Evolutionary conservation across 768 basidiomycete species (phyloP), one percentile per base, ranked within the genome.

Genomic region (Omphalotus guepiniiformis): DNA sequence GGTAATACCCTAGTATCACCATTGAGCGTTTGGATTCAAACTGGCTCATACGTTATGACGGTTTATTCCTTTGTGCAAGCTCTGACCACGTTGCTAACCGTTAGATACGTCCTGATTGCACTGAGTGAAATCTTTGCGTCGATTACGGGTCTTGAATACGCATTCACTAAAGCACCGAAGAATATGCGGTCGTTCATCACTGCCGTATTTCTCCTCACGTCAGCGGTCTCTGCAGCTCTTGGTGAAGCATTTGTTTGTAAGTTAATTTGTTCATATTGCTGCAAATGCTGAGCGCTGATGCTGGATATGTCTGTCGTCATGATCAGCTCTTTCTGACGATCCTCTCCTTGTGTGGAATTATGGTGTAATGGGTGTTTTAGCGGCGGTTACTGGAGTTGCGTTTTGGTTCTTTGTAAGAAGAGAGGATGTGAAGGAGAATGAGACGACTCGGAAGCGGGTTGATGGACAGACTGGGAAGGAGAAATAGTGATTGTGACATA

Each of bases 151-250:
- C 9, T 32, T n/a, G 30, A 32, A 32, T 32, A 32, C 30, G 30
- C 30, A 9, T 32, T 32, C n/a, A 32, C 85, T 22, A 89, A 92
- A 64, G 90, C 88, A n/a, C 91, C 91, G 12, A 81, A 72, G 64
- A 87, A 86, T 66, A 93, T 93, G 92, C 79, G 82, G 23, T 88
- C 86, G 38, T 78, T 93, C 49, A 87, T 93, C 47, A 88, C 88
- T 85, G 69, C 78, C 26, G 49, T 82, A 25, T 83, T 78, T 67
- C 62, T 84, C 27, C 79, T 82, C 62, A 81, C 64, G 59, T 71
- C 62, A 16, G 82, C 86, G 2, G 30, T 88, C 37, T 67, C 83
- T 12, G 66, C 80, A 23, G 83, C 83, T 23, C 50, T 88, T 35
- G 79, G 78, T 40, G 85, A 87, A 61, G 84, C 83, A 2, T 86